These are phyloP conservation scores for Apiospora marii DNA, from an alignment of 2,329 filamentous ascomycete species.

Conservation along the genomic window DNA sequence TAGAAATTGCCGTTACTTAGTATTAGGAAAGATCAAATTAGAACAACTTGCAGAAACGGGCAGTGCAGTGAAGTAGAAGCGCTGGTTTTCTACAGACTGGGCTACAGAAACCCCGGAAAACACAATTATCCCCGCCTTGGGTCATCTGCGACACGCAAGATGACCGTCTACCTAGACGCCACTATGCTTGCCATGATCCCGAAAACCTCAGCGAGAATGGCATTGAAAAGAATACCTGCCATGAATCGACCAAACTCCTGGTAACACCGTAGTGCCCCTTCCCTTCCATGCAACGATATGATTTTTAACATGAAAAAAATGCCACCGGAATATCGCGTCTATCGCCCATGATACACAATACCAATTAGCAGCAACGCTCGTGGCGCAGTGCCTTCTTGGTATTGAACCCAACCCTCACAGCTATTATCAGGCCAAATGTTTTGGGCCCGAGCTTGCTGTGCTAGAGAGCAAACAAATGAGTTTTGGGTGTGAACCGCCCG, in stretches of 20 bases:
- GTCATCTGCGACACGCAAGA: conserved; percentile 1
- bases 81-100: conserved; percentile 6
- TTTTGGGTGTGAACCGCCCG: background rate
- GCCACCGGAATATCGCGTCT: background rate
- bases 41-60: background rate
- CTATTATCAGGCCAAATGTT: background rate
- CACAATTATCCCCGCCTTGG: background rate
- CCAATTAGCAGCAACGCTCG: background rate
- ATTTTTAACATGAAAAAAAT: conserved; percentile 18
- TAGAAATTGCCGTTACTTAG: background rate
- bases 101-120: background rate
- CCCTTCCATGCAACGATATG: conserved; percentile 11
- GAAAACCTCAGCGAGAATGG: background rate
- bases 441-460: conserved; percentile 4
- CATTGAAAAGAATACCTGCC: background rate
- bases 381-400: background rate
- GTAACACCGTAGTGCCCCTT: conserved; percentile 14
- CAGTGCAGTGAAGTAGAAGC: background rate
- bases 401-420: background rate
- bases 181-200: conserved; percentile 9
- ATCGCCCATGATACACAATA: conserved; percentile 15
- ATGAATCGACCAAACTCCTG: conserved; percentile 18
- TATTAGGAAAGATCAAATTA: background rate
- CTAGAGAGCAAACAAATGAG: background rate
- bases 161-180: conserved; percentile 17